Base-by-base conservation (phyloP, 106 monocot species). In the Gastrodia elata region DNA sequence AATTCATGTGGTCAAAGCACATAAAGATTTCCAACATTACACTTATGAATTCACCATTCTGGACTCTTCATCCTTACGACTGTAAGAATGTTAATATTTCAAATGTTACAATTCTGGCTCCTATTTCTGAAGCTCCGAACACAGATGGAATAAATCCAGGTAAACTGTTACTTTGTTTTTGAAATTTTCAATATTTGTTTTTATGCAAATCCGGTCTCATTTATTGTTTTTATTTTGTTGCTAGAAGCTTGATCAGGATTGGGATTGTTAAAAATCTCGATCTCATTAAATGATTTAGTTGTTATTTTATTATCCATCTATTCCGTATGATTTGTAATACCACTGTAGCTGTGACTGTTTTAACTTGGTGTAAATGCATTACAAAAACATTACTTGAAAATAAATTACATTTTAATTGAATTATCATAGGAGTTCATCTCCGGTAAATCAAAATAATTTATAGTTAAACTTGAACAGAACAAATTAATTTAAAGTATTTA, bases 61-160 rank as follows among this genome's bases (percentile, higher is more conserved):
- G 91, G 91, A 85, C 84, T n/a, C 71, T 91, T 72, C 91, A 91
- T 77, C 87, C 81, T 40, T 91, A 85, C 75, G 87, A 83, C 73
- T 87, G 91, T 78, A 87, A 85, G 68, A 91, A 91, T 72, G 74
- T 91, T 10, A 87, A 81, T 6, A 71, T 91, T 27, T 79, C 82
- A 40, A 80, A 83, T 70, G 75, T 83, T 41, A 85, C 87, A 27
- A 91, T 91, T 22, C 79, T 91, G 79, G 87, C 91, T 24, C 91
- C 87, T 33, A 75, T 91, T 36, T 34, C 16, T 30, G 72, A 70
- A 70, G 87, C 87, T 73, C 85, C 91, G 49, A 91, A 91, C 65
- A 91, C 85, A 15, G 91, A 88, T 75, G 91, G 91, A 36, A 88
- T 88, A 58, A 83, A 91, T 82, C 91, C 85, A 68, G 91, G 87